These are phyloP conservation scores for Cladosporium sp. DNA, from an alignment of 2,329 filamentous ascomycete species.

Conservation along the genomic window DNA sequence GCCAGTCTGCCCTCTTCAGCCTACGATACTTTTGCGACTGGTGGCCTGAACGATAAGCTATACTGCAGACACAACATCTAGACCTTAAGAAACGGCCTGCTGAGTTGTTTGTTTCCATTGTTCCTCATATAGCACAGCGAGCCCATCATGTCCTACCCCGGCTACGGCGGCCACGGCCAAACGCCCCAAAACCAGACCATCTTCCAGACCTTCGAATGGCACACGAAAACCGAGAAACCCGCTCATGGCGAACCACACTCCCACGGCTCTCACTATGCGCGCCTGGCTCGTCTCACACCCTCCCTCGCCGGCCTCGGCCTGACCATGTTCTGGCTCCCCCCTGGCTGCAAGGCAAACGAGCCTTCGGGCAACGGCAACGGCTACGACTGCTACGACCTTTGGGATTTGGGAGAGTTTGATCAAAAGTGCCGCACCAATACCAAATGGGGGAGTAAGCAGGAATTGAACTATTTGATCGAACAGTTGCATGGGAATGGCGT, in stretches of 20 bases:
- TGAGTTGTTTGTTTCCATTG: too few relatives aligned
- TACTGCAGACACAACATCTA: too few relatives aligned
- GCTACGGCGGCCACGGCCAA: background rate
- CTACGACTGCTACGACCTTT: conserved; percentile 58
- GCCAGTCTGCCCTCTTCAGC: background rate
- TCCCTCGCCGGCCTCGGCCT: conserved; percentile 49
- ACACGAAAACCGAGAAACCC: conserved; percentile 49
- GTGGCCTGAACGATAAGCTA: too few relatives aligned
- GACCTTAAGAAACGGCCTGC: too few relatives aligned
- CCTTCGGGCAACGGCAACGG: conserved; percentile 56
- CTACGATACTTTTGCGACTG: background rate
- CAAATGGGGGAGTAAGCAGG: conserved; percentile 64
- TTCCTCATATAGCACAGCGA: too few relatives aligned
- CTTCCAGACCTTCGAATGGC: conserved; percentile 71
- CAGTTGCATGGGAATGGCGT: conserved; percentile 51
- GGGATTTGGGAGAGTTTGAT: conserved; percentile 69
- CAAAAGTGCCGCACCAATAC: conserved; percentile 60
- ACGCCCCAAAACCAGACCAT: conserved; percentile 44
- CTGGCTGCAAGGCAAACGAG: conserved; percentile 62
- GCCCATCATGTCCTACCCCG: background rate
- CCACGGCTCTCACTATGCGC: conserved; percentile 42
- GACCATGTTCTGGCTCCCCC: conserved; percentile 62
- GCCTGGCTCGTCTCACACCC: conserved; percentile 24
- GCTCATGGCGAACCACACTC: conserved; percentile 28
- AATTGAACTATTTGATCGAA: conserved; percentile 51